Base-by-base conservation (phyloP, 306 rosid species). In the Acacia crassicarpa region DNA sequence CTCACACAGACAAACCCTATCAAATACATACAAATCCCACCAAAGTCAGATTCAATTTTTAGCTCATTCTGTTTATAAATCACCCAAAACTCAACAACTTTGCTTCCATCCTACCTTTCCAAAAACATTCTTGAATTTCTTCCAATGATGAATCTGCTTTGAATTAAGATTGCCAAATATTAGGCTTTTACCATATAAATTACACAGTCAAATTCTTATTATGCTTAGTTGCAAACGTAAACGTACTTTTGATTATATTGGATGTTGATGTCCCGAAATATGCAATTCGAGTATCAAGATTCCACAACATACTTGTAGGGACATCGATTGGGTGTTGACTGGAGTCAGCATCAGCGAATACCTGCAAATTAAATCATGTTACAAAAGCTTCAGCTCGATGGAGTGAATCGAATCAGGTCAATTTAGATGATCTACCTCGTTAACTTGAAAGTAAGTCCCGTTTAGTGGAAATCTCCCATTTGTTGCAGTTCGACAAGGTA, bases 401-500 rank as follows among this genome's bases (percentile, higher is more conserved):
- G 5, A 77, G 2, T 2, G 45, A 17, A 12, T 35, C 40, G 58
- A 30, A 35, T n/a, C 2, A 20, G 43, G 51, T 27, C 27, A 16
- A 40, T 33, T 41, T 66, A 17, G 69, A 8, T 46, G 46, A 56
- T 23, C 84, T 33, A 94, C 98, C 92, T 94, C 95, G 22, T 92
- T 94, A n/a, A 86, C 84, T 87, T 94, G 97, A 78, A 94, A 92
- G 59, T 94, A 94, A 43, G 98, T 92, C 75, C 95, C 97, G 2
- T 94, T 94, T 2, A 94, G 79, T 9, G 94, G 97, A 81, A 94
- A 94, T 14, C 79, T 81, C 23, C 89, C 93, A 3, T 71, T 63
- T 84, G 71, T 90, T 77, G 94, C 92, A 10, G 92, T 92, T 81
- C 91, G 78, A 80, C 92, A 88, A 5, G 98, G 97, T 80, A 94